phyloP scores from a whole-genome alignment of 75 land plant genomes.

The Selaginella moellendorffii region DNA sequence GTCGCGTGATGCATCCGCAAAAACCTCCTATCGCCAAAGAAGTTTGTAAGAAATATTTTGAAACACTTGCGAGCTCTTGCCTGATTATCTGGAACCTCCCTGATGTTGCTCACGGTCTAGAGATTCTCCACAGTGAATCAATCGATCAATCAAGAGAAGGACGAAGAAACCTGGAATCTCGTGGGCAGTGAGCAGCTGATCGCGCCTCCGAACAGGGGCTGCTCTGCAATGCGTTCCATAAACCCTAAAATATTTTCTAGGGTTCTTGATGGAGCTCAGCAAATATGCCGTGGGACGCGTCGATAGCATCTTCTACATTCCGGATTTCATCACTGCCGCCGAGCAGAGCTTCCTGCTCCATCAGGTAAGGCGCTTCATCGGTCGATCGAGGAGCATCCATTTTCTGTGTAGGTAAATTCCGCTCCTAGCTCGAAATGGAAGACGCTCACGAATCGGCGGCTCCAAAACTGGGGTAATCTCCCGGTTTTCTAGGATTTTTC shows the following conservation, averaged over 20 bases:
- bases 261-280: not conserved
- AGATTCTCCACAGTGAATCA: not conserved
- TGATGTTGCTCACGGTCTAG: constrained; percentile 71
- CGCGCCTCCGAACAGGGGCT: constrained; percentile 51
- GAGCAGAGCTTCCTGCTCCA: constrained; percentile 38
- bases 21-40: constrained; percentile 44
- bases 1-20: constrained; percentile 67
- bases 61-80: constrained; percentile 15
- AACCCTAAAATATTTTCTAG: not conserved
- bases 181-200: constrained; percentile 35
- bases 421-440: constrained; percentile 83
- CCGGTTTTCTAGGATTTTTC: no score
- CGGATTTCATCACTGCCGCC: constrained; percentile 36
- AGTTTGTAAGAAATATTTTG: not conserved
- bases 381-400: constrained; percentile 59
- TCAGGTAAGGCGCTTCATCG: constrained; percentile 24
- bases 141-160: constrained; percentile 2
- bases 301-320: constrained; percentile 48
- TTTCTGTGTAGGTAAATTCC: constrained; percentile 40
- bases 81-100: constrained; percentile 94
- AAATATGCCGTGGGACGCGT: constrained; percentile 35
- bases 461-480: constrained; percentile 96
- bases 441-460: constrained; percentile 60
- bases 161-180: constrained; percentile 38
- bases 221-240: constrained; percentile 2